A percentile compares a stretch with the other conserved stretches of the same genome.
Evolutionary conservation across 441 rosid genomes (phyloP).

Genomic region (Metrosideros polymorpha): DNA sequence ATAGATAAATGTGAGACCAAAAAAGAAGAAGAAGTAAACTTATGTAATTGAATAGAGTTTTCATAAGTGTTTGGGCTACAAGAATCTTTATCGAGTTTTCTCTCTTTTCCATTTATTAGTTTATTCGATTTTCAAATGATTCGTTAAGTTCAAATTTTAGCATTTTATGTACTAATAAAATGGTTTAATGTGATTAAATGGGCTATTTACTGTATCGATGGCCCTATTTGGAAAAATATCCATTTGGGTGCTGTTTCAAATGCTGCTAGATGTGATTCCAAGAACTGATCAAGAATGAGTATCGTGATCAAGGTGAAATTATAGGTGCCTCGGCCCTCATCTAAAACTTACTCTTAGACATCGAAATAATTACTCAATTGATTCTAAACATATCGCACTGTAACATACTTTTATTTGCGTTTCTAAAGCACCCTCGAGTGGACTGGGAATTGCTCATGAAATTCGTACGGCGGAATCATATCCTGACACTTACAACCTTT

Average conservation of each 20-base stretch:
- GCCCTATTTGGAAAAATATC: not conserved
- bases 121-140: not conserved
- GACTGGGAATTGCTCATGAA: not conserved
- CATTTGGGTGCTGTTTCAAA: not conserved
- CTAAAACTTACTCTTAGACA: not conserved
- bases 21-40: not conserved
- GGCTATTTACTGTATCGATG: not conserved
- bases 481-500: not conserved
- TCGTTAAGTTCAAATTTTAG: not conserved
- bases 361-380: accelerated
- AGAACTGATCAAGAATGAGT: not conserved
- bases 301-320: not conserved
- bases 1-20: not conserved
- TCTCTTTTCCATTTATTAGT: not conserved
- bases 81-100: not conserved
- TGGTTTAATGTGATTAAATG: not conserved
- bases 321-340: not conserved
- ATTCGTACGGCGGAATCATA: not conserved
- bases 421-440: not conserved
- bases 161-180: not conserved
- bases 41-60: not conserved
- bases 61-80: not conserved
- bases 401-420: not conserved
- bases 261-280: not conserved
- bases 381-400: not conserved